Evolutionary conservation across 2,329 filamentous ascomycete species (phyloP).

Genomic region (Aspergillus sp.): DNA sequence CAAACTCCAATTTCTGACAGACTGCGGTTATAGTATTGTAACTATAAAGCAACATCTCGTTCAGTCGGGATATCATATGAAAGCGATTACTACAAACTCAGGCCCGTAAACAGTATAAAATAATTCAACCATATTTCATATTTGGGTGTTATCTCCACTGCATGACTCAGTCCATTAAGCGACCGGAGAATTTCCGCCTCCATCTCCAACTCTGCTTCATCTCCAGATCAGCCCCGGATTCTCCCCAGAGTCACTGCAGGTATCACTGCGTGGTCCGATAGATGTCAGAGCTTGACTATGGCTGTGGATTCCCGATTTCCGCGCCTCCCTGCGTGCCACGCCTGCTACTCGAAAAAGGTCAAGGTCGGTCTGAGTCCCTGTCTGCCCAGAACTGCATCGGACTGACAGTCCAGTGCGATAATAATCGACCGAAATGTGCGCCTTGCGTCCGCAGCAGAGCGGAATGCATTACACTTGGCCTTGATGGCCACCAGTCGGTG

Average conservation of each 20-base stretch:
- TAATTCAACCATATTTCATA: no score
- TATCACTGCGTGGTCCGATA: not conserved
- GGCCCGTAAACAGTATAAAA: no score
- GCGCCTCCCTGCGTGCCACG: constrained; percentile 22
- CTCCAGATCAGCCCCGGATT: not conserved
- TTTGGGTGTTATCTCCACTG: not conserved
- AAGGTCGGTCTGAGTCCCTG: constrained; percentile 9
- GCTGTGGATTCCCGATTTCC: not conserved
- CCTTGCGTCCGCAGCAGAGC: constrained; percentile 23
- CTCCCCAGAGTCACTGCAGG: not conserved
- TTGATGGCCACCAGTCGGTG: constrained; percentile 22
- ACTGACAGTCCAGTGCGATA: constrained; percentile 27
- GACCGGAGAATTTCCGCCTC: not conserved
- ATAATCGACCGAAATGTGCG: constrained; percentile 29
- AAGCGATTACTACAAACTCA: no score
- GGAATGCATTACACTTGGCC: constrained; percentile 29
- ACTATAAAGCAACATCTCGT: no score
- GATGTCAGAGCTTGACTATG: not conserved
- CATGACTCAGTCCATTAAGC: not conserved
- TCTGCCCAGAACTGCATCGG: not conserved
- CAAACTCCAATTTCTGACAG: no score
- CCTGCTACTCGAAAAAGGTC: constrained; percentile 22
- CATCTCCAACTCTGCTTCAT: not conserved
- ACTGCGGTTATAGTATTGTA: no score
- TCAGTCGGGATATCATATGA: no score